Percentiles rank a stretch among this genome's conserved stretches.
Conservation (phyloP, 257 asterid genomes). For the Cordia subcordata region DNA sequence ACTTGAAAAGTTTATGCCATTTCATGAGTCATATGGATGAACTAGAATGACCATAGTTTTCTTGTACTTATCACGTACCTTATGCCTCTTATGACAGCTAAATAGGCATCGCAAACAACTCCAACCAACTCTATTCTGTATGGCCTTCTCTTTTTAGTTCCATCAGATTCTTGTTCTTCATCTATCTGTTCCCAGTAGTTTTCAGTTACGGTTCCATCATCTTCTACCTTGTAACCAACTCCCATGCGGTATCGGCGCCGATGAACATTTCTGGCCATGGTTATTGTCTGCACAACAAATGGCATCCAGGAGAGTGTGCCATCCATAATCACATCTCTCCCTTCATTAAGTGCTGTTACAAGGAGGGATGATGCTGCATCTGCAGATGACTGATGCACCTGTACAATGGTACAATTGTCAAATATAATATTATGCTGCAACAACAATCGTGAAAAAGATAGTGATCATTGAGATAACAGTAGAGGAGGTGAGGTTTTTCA, state of each 20-base stretch:
- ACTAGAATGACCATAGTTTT: neutral
- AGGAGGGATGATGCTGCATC: constrained; percentile 98
- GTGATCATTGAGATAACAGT: neutral
- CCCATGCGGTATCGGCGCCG: constrained; percentile 86
- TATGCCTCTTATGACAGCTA: constrained; percentile 85
- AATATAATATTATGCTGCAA: too few relatives aligned
- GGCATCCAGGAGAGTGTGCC: constrained; percentile 93
- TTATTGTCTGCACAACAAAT: constrained; percentile 86
- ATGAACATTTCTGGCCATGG: constrained; percentile 89
- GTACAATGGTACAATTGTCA: too few relatives aligned
- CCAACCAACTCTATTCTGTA: constrained; percentile 92
- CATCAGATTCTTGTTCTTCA: constrained; percentile 64
- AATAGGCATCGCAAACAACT: constrained; percentile 83
- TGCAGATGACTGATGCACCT: constrained; percentile 95
- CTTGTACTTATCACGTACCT: constrained; percentile 37
- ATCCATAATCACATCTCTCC: constrained; percentile 93
- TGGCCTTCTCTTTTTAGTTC: constrained; percentile 62
- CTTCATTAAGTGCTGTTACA: constrained; percentile 91
- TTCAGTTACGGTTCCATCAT: constrained; percentile 58
- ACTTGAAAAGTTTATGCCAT: too few relatives aligned
- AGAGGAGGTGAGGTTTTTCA: neutral
- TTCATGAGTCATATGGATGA: neutral
- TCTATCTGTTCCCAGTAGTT: constrained; percentile 88
- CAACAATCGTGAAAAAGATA: neutral
- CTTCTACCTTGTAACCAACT: constrained; percentile 62